Evolutionary conservation across 331 rosid species (phyloP), one percentile per base, ranked within the genome.

Genomic region (Rosa hybrid): DNA sequence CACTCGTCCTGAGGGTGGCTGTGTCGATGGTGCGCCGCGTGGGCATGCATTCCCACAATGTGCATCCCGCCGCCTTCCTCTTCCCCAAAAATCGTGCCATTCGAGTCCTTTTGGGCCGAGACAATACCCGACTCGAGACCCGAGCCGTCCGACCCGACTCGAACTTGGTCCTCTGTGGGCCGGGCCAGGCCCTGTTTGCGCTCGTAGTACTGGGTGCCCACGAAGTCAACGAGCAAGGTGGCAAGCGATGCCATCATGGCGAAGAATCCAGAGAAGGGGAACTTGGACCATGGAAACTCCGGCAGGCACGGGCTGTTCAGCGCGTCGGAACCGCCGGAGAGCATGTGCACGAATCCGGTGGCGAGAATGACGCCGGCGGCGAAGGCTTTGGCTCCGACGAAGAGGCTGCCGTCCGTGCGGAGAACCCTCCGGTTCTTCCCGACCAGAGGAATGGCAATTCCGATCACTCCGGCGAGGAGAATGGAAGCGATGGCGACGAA

Each of bases 41-140:
- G 99, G 5, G 98, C 99, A 78, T 89, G 99, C 91, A 96, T 93
- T n/a, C 99, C 99, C 12, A 93, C 97, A 5, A 96, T 96, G 83
- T 96, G 99, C 97, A 96, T 93, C 39, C 94, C 97, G 1, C 99
- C 99, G 45, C 92, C 87, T 13, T 91, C 97, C 41, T 93, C 99
- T 76, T 89, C 98, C 6, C 99, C 99, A 60, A 96, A 96, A 56
- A 96, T 90, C 16, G 83, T 89, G 65, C 76, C 90, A 23, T 71
- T 82, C 82, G 18, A 2, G 1, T 86, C 90, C 54, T 41, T 81
- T 20, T 80, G 81, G 6, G 6, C 88, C 51, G 64, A 74, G 11
- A 53, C 74, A 9, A 87, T 78, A 3, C 74, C 87, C 30, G 81
- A 45, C 41, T 80, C 90, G 16, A 49, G 12, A 1, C 74, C 86